Base-by-base conservation (phyloP, 192 early-diverging fungal genomes). In the Coemansia sp. region DNA sequence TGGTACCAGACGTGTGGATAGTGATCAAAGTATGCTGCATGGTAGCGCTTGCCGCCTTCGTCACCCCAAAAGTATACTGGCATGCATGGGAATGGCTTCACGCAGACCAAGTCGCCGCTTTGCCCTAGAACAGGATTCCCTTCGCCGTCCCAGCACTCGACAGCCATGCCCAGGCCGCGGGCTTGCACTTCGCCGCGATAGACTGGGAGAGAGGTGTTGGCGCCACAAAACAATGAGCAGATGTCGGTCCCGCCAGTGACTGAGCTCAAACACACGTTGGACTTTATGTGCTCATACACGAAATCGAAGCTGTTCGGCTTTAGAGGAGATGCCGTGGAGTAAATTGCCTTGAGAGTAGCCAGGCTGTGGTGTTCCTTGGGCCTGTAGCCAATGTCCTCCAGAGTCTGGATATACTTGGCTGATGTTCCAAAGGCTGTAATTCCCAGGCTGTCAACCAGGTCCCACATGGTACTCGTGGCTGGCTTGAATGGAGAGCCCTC, bases 181-280 rank as follows among this genome's bases (percentile, higher is more conserved):
- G 90, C 89, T 85, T 96, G 95, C 45, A 99, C 94, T 74, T 97
- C 95, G 38, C 97, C 97, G 6, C 91, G 85, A 75, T 96, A 92
- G 6, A 97, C 95, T 2, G 95, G 93, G 9, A 94, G 82, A n/a
- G 91, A 86, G 2, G 87, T 83, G 61, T 96, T 95, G 69, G 94
- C 92, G 11, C 93, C 94, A 26, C 91, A 92, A 85, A 99, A 99
- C 58, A 97, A 78, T 10, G 95, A 97, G 72, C 91, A 92, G 61
- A 99, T 96, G 67, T 99, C 97, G 3, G 97, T 99, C 21, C 97
- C 97, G 28, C 97, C 94, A 38, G 96, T 96, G 70, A 99, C 96
- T 3, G 93, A 95, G 35, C 95, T 94, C 45, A 99, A 74, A 23
- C 94, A 82, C 11, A 99, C 70, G 71, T 96, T 89, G 59, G 78